phyloP scores from a whole-genome alignment of 306 rosid species.

The Malus asiatica region DNA sequence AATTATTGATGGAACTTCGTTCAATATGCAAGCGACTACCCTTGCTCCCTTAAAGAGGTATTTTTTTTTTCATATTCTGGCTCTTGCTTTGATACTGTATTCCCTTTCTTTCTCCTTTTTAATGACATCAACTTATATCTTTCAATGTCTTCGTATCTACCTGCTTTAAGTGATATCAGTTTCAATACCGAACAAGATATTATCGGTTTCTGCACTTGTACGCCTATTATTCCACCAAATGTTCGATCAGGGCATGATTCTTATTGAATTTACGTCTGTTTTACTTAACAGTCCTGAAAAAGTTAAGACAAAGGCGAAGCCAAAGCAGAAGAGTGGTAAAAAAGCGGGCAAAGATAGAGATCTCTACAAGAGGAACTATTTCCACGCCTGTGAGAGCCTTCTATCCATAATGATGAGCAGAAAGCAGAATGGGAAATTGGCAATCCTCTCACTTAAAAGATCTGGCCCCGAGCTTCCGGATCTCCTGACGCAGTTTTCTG shows the following conservation, averaged over 20 bases:
- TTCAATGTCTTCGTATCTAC: neutral
- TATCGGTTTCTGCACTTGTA: neutral
- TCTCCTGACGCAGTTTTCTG: slow-evolving; percentile 66
- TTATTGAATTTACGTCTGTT: slow-evolving; percentile 5
- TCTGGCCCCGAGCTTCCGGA: slow-evolving; percentile 74
- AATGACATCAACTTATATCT: neutral
- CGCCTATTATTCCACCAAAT: neutral
- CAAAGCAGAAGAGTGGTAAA: slow-evolving; percentile 44
- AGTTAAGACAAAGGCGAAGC: slow-evolving; percentile 46
- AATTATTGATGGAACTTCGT: slow-evolving; percentile 23
- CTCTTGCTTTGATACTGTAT: neutral
- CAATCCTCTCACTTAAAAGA: slow-evolving; percentile 51
- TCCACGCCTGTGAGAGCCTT: slow-evolving; percentile 77
- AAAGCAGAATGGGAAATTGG: slow-evolving; percentile 33
- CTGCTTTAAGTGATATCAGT: neutral
- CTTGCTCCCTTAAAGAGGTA: slow-evolving; percentile 72
- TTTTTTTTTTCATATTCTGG: neutral
- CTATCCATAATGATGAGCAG: slow-evolving; percentile 55
- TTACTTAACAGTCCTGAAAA: slow-evolving; percentile 61
- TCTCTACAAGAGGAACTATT: slow-evolving; percentile 56
- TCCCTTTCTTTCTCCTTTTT: neutral
- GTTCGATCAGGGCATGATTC: neutral
- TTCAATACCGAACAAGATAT: neutral
- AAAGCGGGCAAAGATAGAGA: slow-evolving; percentile 52
- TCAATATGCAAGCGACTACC: slow-evolving; percentile 40